Evolutionary conservation across 257 asterid species (phyloP).

Genomic region (Solanum microdontum): DNA sequence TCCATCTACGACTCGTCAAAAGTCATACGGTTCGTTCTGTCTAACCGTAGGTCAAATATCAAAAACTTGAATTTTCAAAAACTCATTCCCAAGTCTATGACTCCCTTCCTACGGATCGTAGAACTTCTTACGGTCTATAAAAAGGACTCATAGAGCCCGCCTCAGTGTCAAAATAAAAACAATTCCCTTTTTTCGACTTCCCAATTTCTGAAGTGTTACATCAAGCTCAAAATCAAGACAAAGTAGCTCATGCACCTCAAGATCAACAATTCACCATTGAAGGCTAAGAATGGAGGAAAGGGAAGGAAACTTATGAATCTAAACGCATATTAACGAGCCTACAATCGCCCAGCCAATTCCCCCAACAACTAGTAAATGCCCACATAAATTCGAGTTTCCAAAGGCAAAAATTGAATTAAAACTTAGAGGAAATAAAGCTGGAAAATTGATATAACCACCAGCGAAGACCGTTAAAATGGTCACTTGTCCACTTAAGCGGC

Average conservation of each 20-base stretch:
- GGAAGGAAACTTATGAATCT: background rate
- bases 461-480: background rate
- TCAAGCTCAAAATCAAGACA: background rate
- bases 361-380: background rate
- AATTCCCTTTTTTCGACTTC: no score
- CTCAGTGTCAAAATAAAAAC: no score
- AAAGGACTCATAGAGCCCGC: no score
- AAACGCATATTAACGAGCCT: background rate
- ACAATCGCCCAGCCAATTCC: background rate
- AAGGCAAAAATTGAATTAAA: background rate
- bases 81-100: no score
- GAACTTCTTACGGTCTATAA: no score
- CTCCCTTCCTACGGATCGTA: no score
- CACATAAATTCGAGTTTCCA: background rate
- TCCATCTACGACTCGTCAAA: no score
- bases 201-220: no score
- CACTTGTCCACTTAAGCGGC: background rate
- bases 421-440: background rate
- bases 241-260: background rate
- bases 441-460: background rate
- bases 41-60: no score
- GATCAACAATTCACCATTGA: background rate
- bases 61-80: no score
- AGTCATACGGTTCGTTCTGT: no score
- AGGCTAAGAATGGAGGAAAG: background rate